These are phyloP conservation scores for Pestalotiopsis sp. DNA, from an alignment of 2,329 filamentous ascomycete genomes.

Conservation along the genomic window DNA sequence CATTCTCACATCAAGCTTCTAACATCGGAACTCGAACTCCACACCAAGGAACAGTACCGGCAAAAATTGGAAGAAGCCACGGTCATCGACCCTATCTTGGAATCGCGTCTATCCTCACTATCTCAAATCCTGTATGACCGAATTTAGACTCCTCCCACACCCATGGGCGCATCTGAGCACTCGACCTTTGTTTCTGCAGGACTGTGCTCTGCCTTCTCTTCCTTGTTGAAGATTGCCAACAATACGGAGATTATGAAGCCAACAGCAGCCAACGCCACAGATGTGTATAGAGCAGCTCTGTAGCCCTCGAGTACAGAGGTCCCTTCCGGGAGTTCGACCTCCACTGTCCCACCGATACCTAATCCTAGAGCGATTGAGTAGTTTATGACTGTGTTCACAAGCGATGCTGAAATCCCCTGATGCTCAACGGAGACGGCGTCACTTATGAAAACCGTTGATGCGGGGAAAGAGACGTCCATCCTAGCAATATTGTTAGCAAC, in stretches of 20 bases:
- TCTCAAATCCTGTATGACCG: not conserved
- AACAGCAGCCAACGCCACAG: constrained; percentile 21
- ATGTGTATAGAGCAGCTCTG: constrained; percentile 23
- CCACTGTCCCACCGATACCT: constrained; percentile 65
- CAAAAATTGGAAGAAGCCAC: not conserved
- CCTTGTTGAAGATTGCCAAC: not conserved
- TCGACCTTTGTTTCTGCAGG: not conserved
- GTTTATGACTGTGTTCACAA: constrained; percentile 58
- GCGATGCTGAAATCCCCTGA: constrained; percentile 19
- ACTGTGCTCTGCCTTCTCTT: not conserved
- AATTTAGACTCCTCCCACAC: not conserved
- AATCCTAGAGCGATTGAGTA: constrained; percentile 67
- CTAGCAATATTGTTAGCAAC: constrained; percentile 31
- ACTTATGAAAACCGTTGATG: constrained; percentile 60
- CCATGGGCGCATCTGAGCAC: not conserved
- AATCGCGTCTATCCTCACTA: not conserved
- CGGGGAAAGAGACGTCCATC: constrained; percentile 68
- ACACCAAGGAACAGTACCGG: not conserved
- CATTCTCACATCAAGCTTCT: not conserved
- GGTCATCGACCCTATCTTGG: not conserved
- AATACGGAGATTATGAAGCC: constrained; percentile 11
- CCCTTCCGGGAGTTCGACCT: constrained; percentile 37
- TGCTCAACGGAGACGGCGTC: constrained; percentile 47
- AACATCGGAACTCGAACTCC: not conserved
- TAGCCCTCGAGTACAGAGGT: constrained; percentile 21